phyloP scores from a whole-genome alignment of 768 basidiomycete genomes.

The Amanita jacksonii region DNA sequence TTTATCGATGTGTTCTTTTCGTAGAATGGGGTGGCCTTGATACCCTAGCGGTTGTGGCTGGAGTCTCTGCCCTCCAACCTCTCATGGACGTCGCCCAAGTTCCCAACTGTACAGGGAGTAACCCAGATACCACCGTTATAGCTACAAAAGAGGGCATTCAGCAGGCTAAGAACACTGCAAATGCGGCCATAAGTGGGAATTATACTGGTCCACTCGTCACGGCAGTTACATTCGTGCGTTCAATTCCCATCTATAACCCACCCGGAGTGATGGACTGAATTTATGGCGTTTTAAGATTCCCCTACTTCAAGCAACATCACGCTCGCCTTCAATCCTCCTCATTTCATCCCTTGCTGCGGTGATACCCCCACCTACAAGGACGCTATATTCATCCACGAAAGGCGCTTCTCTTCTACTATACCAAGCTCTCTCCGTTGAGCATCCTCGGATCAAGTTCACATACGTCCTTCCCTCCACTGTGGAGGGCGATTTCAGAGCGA shows the following conservation, averaged over 20 bases:
- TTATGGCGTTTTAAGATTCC: constrained; percentile 49
- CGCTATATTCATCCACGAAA: constrained; percentile 81
- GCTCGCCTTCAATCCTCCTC: constrained; percentile 64
- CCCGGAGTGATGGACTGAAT: background rate
- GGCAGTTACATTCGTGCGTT: constrained; percentile 61
- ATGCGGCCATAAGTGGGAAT: constrained; percentile 51
- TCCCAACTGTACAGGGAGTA: constrained; percentile 14
- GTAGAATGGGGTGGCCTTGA: constrained; percentile 78
- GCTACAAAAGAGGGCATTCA: constrained; percentile 49
- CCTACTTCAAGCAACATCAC: constrained; percentile 52
- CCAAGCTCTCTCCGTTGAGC: constrained; percentile 73
- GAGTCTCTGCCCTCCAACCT: constrained; percentile 74
- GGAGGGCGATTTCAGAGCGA: constrained; percentile 70
- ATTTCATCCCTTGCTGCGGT: constrained; percentile 71
- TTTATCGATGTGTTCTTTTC: background rate
- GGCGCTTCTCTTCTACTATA: constrained; percentile 69
- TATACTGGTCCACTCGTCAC: constrained; percentile 61
- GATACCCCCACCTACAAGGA: constrained; percentile 78
- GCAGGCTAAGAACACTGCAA: constrained; percentile 44
- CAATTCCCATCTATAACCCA: background rate
- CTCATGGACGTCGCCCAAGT: constrained; percentile 63
- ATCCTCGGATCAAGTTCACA: constrained; percentile 57
- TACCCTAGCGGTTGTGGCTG: constrained; percentile 74
- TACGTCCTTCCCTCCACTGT: constrained; percentile 60
- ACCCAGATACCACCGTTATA: constrained; percentile 23